phyloP scores from a whole-genome alignment of 805 yeast species.

The Wickerhamomyces subpelliculosus region DNA sequence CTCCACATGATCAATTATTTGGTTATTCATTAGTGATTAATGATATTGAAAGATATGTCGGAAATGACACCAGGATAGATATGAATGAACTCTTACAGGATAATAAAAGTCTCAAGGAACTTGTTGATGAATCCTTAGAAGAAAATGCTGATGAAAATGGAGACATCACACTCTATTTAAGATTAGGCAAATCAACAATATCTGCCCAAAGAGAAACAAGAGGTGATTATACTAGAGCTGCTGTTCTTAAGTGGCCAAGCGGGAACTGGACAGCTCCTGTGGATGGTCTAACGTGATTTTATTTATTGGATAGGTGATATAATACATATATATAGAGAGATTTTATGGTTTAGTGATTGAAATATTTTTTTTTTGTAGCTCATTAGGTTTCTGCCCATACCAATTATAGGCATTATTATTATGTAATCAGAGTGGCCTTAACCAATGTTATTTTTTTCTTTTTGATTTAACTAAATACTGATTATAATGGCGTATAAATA shows the following conservation, averaged over 20 bases:
- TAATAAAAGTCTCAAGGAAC: background rate
- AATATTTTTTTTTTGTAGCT: too few relatives aligned
- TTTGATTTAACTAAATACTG: too few relatives aligned
- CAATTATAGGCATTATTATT: too few relatives aligned
- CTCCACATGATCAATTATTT: conserved; percentile 26
- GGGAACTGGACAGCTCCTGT: conserved; percentile 45
- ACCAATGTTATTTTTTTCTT: too few relatives aligned
- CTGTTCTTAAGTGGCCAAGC: conserved; percentile 48
- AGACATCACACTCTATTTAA: conserved; percentile 38
- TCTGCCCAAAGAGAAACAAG: conserved; percentile 29
- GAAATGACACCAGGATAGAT: conserved; percentile 29
- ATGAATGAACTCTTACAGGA: conserved; percentile 17
- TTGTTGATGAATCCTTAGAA: conserved; percentile 25
- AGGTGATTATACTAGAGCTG: conserved; percentile 67
- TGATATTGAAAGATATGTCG: conserved; percentile 73
- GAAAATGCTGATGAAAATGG: conserved; percentile 22
- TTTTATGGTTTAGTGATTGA: background rate
- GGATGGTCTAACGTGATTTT: conserved; percentile 36
- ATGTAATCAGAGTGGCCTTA: too few relatives aligned
- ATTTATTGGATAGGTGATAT: too few relatives aligned
- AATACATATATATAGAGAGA: background rate
- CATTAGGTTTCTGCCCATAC: too few relatives aligned
- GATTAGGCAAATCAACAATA: conserved; percentile 48
- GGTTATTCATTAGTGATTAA: conserved; percentile 66
- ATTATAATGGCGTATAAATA: too few relatives aligned